Base-by-base conservation (phyloP, 2,329 filamentous ascomycete genomes). In the Diaporthe citrichinensis region DNA sequence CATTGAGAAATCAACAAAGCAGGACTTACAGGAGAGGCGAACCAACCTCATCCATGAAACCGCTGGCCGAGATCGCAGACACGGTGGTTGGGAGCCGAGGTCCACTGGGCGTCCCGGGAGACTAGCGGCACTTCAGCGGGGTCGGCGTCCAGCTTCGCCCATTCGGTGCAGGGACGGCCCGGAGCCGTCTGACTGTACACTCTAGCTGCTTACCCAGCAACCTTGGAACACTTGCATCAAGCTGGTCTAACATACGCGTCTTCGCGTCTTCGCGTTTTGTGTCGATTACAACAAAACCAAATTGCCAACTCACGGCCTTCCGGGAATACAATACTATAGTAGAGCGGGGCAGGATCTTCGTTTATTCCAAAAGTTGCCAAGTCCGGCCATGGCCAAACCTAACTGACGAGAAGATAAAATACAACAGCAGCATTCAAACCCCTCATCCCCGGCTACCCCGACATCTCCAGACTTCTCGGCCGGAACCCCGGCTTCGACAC, bases 1-100 rank as follows among this genome's bases (percentile, higher is more conserved):
- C 55, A 67, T 39, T 34, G 36, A 28, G 34, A 36, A 2, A 49
- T 23, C 4, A 6, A 25, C 41, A 15, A 31, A 69, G 61, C 31
- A 39, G 36, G 20, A 17, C n/a, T 25, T n/a, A 34, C 61, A 65
- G 17, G 28, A 68, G 34, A 25, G 34, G 25, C 25, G 17, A 44
- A 15, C 17, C 34, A 28, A 6, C 25, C 15, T 25, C 14, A 7
- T 44, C 28, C n/a, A 17, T 31, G 41, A 10, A 10, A 65, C 61
- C 41, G 34, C 61, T 41, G 65, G 46, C 62, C 74, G 53, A 59
- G 10, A 59, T 58, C 31, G 74, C 51, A 15, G 23, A 44, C 36
- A 25, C 28, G 23, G 69, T 23, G 71, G 71, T 41, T 74, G 57
- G 62, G 57, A 57, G 73, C 73, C 68, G 73, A 72, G 73, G 67